These are phyloP conservation scores for Umbelopsis sp. DNA, from an alignment of 192 early-diverging fungal genomes.

Conservation along the genomic window DNA sequence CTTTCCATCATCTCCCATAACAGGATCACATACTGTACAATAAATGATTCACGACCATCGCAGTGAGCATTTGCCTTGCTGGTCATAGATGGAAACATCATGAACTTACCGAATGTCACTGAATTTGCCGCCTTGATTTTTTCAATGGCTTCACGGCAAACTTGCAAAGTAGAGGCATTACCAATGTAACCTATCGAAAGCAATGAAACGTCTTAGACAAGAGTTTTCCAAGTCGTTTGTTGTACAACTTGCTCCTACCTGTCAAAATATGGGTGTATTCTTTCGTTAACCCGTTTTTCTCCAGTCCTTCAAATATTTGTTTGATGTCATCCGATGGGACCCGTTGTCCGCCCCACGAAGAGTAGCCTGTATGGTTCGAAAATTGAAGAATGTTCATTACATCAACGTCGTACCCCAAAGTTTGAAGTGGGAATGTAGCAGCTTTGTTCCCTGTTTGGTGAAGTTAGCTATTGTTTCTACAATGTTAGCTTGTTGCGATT, in stretches of 20 bases:
- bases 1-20: conserved; percentile 86
- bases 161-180: conserved; percentile 61
- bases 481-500: conserved; percentile 24
- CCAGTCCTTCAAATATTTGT: conserved; percentile 71
- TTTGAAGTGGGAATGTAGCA: conserved; percentile 90
- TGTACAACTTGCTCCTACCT: conserved; percentile 45
- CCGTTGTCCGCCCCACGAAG: conserved; percentile 70
- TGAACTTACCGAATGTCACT: conserved; percentile 53
- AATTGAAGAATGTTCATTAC: conserved; percentile 93
- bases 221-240: background rate
- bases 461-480: background rate
- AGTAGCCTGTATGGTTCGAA: conserved; percentile 92
- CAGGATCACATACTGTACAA: conserved; percentile 77
- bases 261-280: conserved; percentile 82
- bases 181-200: conserved; percentile 79
- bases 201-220: background rate
- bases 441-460: conserved; percentile 76
- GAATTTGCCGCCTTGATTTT: conserved; percentile 56
- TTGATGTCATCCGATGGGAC: conserved; percentile 65
- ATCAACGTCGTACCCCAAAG: conserved; percentile 90
- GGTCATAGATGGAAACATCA: no score
- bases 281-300: conserved; percentile 70
- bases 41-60: background rate
- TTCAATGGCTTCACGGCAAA: conserved; percentile 56
- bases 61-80: background rate